Evolutionary conservation across 2,329 filamentous ascomycete genomes (phyloP).

Genomic region (Scleromitrula shiraiana): DNA sequence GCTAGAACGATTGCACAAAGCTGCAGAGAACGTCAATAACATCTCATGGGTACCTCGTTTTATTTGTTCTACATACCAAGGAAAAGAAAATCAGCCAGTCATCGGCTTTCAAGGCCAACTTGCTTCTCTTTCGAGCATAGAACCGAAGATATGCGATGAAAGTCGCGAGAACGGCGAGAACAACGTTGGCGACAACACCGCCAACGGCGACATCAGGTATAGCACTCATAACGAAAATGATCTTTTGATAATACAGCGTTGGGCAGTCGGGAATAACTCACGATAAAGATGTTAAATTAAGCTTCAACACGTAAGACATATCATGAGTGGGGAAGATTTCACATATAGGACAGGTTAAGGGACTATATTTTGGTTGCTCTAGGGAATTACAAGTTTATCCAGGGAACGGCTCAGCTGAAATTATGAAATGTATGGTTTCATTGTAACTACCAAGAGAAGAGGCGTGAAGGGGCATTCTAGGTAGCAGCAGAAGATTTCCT

Average conservation of each 20-base stretch:
- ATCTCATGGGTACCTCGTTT: too few species aligned
- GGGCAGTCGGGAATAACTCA: too few species aligned
- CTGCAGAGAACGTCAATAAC: not conserved
- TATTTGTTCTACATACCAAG: not conserved
- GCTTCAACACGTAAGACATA: not conserved
- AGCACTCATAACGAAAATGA: not conserved
- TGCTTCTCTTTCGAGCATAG: constrained; percentile 1
- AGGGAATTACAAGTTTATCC: too few species aligned
- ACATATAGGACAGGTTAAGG: not conserved
- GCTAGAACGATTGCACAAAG: not conserved
- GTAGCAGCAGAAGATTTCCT: too few species aligned
- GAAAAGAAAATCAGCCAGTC: constrained; percentile 4
- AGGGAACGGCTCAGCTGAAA: too few species aligned
- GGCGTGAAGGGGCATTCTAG: too few species aligned
- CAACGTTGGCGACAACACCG: constrained; percentile 2
- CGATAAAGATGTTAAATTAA: not conserved
- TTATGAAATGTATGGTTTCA: too few species aligned
- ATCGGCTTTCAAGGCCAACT: not conserved
- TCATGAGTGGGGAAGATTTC: not conserved
- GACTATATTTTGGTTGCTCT: not conserved
- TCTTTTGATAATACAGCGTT: too few species aligned
- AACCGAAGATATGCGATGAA: not conserved
- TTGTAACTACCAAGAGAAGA: too few species aligned
- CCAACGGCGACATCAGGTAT: not conserved
- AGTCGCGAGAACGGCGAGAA: not conserved